Base-by-base conservation (phyloP, 805 yeast genomes). In the Diddensiella transvaalensis region DNA sequence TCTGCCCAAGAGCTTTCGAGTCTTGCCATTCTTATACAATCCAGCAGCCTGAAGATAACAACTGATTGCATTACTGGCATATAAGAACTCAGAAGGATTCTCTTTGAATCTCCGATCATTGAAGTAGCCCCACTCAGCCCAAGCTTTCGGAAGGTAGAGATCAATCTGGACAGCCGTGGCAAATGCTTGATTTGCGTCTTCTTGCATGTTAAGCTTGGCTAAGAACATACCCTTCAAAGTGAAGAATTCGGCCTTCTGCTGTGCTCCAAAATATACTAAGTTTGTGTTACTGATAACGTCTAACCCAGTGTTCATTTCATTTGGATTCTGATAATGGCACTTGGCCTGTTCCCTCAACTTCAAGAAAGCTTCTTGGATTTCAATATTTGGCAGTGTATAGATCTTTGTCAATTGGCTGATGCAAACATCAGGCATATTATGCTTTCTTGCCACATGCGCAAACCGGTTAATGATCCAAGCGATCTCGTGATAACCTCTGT, bases 91-190 rank as follows among this genome's bases (percentile, higher is more conserved):
- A 43, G 73, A 79, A 1, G 90, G 91, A 51, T 83, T 83, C 56
- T 88, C 95, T 56, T 87, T 85, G 65, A 88, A 82, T 37, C 96
- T 74, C 23, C 83, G 79, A 58, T 93, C 99, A 63, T 90, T 90
- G 70, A 88, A 93, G 63, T 83, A 81, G 52, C 99, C 99, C 99
- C 99, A 93, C 64, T 95, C 97, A 2, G 97, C 98, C 99, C 99
- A 93, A 0, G 99, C 98, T 65, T 93, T 91, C 1, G 98, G 96
- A 41, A 93, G 68, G 60, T 90, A 88, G 57, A 91, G 76, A 61
- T 95, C 99, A 49, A 93, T 82, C 66, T 93, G 98, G 17, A 93
- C 97, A 1, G 99, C 96, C 2, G 97, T 87, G 1, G 98, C 96
- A 71, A 93, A 93, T 0, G 96, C 96, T 64, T 93, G 96, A 63